Conservation (phyloP, 1,284 basidiomycete genomes). For the Moesziomyces sp. region DNA sequence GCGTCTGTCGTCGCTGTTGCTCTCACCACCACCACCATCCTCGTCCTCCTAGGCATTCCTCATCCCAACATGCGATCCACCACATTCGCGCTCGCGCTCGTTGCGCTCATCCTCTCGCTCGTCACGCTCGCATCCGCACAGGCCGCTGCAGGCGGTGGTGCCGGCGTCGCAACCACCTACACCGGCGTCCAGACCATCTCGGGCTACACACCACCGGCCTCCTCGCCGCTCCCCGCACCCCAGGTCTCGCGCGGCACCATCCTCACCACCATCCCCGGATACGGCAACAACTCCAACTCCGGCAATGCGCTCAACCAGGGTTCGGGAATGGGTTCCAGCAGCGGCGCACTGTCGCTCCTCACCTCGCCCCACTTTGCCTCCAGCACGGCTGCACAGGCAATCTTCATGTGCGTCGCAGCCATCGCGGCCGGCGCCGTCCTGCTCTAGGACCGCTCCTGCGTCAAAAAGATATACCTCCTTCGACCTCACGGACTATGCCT, state of each 20-base stretch:
- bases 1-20: not conserved
- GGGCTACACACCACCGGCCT: slow-evolving; percentile 54
- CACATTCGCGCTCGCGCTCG: slow-evolving; percentile 23
- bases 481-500: slow-evolving; percentile 19
- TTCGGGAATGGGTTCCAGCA: slow-evolving; percentile 20
- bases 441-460: not conserved
- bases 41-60: not conserved
- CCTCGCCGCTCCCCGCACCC: slow-evolving; percentile 24
- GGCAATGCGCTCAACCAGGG: slow-evolving; percentile 24
- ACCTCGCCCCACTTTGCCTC: slow-evolving; percentile 21
- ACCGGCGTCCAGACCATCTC: slow-evolving; percentile 52
- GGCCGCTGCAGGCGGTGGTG: slow-evolving; percentile 54
- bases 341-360: slow-evolving; percentile 34
- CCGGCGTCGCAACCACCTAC: slow-evolving; percentile 42
- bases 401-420: slow-evolving; percentile 22
- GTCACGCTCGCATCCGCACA: slow-evolving; percentile 41
- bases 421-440: slow-evolving; percentile 30
- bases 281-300: slow-evolving; percentile 32
- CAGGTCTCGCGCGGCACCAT: slow-evolving; percentile 48
- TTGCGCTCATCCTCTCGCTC: slow-evolving; percentile 35
- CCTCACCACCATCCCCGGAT: slow-evolving; percentile 49
- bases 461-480: not conserved
- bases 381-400: slow-evolving; percentile 13
- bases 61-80: slow-evolving; percentile 24
- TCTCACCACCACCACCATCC: slow-evolving; percentile 1